These are phyloP conservation scores for Hanseniaspora mollemarum DNA, from an alignment of 805 yeast species.

Conservation along the genomic window DNA sequence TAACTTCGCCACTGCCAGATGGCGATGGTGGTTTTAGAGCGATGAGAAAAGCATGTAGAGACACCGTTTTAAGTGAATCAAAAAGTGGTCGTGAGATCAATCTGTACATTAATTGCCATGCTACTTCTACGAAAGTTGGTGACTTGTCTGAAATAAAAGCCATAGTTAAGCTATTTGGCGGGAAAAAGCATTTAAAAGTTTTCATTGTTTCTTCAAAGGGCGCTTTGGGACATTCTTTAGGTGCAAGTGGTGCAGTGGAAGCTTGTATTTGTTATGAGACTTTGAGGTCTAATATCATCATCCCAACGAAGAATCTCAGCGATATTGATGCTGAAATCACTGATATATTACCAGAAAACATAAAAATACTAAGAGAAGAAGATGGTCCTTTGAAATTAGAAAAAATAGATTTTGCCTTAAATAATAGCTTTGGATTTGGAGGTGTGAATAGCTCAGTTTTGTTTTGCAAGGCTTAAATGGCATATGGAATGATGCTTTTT, in stretches of 20 bases:
- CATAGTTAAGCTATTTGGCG: conserved; percentile 41
- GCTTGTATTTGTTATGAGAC: conserved; percentile 69
- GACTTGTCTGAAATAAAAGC: conserved; percentile 82
- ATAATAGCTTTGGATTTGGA: conserved; percentile 95
- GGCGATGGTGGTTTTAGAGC: conserved; percentile 81
- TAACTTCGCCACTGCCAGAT: conserved; percentile 75
- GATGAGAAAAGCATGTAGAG: conserved; percentile 53
- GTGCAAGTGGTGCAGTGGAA: conserved; percentile 95
- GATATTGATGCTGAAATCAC: conserved; percentile 30
- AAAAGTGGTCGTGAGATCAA: conserved; percentile 28
- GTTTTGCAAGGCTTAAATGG: conserved; percentile 28
- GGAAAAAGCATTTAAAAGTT: conserved; percentile 26
- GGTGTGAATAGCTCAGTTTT: conserved; percentile 80
- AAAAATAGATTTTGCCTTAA: conserved; percentile 47
- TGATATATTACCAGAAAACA: conserved; percentile 24
- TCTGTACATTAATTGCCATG: conserved; percentile 71
- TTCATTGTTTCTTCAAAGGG: conserved; percentile 78
- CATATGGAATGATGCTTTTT: conserved; percentile 7
- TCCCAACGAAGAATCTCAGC: conserved; percentile 71
- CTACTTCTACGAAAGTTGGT: conserved; percentile 84
- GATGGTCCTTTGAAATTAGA: conserved; percentile 35
- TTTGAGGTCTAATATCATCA: conserved; percentile 44
- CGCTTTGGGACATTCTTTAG: conserved; percentile 83
- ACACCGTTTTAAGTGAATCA: conserved; percentile 25
- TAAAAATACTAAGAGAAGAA: conserved; percentile 34